Evolutionary conservation across 805 yeast species (phyloP), one percentile per base, ranked within the genome.

Genomic region (Maudiozyma turicensis): DNA sequence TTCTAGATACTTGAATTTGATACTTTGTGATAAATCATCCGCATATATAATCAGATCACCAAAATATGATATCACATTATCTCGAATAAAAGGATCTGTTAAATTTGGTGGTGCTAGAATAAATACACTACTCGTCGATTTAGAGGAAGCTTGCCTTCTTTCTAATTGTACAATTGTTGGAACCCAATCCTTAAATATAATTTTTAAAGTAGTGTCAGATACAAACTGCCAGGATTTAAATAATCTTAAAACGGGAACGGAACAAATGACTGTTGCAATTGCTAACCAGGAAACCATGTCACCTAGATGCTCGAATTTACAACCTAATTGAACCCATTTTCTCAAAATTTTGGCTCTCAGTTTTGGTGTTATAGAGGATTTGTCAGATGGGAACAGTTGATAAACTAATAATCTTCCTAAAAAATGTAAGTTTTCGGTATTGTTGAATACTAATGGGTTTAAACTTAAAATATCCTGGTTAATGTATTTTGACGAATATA

Each of bases 221-320:
- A 89, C 86, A 44, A 72, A 70, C 7, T 81, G 70, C 98, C 98
- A 91, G 1, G 90, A 75, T 48, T 77, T 75, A 30, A 76, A 69
- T 43, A 91, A 70, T 54, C 98, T 75, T 50, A 91, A 69, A 1
- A 91, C 73, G 0, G 96, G 95, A 48, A 84, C 78, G 0, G 95
- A 85, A 58, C 95, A 83, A 1, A 90, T 74, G 1, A 84, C 74
- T 0, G 93, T 81, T 1, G 96, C 87, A 55, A 91, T 80, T 0
- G 96, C 95, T 28, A 88, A 70, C 97, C 97, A 91, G 32, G 93
- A 82, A 0, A 89, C 90, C 90, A 88, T 87, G 62, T 91, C 95
- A 45, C 98, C 98, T 32, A 78, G 70, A 51, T 77, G 78, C 58
- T 87, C 93, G 52, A 91, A 77, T 30, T 72, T 69, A 53, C 84